Evolutionary conservation across 192 early-diverging fungal genomes (phyloP), one percentile per base, ranked within the genome.

Genomic region (Coemansia sp.): DNA sequence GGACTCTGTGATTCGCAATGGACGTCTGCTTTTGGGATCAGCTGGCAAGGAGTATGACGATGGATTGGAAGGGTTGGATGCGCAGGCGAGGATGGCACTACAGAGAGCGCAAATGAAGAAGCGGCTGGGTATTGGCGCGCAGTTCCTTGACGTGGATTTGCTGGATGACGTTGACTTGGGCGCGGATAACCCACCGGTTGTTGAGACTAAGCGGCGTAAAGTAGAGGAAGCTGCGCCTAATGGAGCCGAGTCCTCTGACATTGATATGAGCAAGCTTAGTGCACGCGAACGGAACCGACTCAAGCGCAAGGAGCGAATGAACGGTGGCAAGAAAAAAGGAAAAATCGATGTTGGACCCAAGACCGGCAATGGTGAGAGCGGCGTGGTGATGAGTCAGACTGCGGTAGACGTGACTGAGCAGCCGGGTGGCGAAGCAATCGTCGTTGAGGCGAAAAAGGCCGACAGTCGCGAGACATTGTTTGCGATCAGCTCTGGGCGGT

Each of bases 11-110:
- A 75, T 99, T 6, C 77, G 84, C 52, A 85, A 91, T 53, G 96
- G 96, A 6, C 86, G 86, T 32, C 79, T 91, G 26, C 77, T 99
- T 37, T 78, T 99, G 7, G 89, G 91, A 6, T 92, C 90, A 32
- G 93, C 94, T 6, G 97, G 97, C 35, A 89, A 89, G 63, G 97
- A 99, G 82, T 99, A 93, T 73, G 97, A 99, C 63, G 94, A 91
- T 32, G 73, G 57, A 6, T 72, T 93, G 59, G 80, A 82, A 32
- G 90, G 91, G 23, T 74, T 96, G 77, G 91, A 93, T 68, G 90
- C 92, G 5, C 87, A 87, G 63, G 94, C 95, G 74, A 89, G 97
- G 17, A 72, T 97, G 13, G 91, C 88, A 3, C 62, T 90, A 37
- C 95, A 96, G 67, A 87, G 92, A 65, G 90, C 92, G 64, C 90